Conservation (phyloP, 768 basidiomycete species). For the Suillus weaverae region DNA sequence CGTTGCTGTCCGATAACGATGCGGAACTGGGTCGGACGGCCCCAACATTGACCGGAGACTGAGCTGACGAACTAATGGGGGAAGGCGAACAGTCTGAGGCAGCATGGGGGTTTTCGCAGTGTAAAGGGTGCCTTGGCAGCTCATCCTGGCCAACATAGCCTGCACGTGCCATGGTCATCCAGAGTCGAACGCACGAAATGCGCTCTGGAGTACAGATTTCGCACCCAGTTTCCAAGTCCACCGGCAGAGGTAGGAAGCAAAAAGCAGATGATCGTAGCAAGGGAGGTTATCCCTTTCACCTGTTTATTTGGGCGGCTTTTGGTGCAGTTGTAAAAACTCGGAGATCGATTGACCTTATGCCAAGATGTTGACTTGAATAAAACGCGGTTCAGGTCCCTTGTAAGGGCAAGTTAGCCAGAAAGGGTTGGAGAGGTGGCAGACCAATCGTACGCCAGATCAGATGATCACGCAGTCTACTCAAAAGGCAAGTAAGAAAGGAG, state of each 20-base stretch:
- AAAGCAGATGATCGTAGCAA: background rate
- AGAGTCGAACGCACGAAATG: background rate
- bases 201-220: background rate
- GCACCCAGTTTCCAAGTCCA: background rate
- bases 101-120: conserved; percentile 22
- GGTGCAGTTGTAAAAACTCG: background rate
- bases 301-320: conserved; percentile 6
- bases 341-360: conserved; percentile 3
- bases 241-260: conserved; percentile 1
- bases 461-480: background rate
- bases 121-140: conserved; percentile 24
- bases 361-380: background rate
- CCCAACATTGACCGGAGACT: conserved; percentile 32
- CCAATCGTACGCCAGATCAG: background rate
- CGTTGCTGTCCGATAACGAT: conserved; percentile 28
- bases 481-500: conserved; percentile 4
- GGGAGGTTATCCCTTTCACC: background rate
- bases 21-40: conserved; percentile 21
- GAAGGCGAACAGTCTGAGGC: conserved; percentile 22
- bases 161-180: conserved; percentile 25
- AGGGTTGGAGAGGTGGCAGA: conserved; percentile 1
- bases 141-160: conserved; percentile 18
- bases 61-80: conserved; percentile 30
- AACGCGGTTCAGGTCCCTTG: background rate
- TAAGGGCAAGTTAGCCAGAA: conserved; percentile 5